Evolutionary conservation across 2,329 filamentous ascomycete genomes (phyloP), one percentile per base, ranked within the genome.

Genomic region (Penicillium italicum): DNA sequence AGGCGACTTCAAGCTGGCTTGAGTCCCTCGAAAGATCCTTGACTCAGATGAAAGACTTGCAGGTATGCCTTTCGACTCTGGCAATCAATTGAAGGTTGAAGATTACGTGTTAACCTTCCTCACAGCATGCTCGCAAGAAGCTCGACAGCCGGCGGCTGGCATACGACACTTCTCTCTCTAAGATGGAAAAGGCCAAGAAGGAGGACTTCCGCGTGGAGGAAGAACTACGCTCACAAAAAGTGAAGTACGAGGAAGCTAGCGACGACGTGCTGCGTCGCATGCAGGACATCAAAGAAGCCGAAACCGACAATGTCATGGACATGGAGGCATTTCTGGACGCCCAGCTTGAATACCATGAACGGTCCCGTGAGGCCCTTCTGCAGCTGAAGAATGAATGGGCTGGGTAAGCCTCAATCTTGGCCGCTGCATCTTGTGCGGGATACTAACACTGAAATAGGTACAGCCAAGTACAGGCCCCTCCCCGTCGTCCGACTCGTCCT

Each of bases 21-120:
- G 91, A 97, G 72, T 91, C 89, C n/a, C 79, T 96, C 22, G 93
- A 97, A 73, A 82, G 91, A 62, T 95, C 89, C 26, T 76, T 96
- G 50, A 87, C 90, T 34, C 94, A 96, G 82, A 93, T 97, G 90
- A 97, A 96, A 73, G 94, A 97, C 70, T 97, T 96, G 67, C 91
- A 97, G 82, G 89, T 93, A 80, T 52, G 82, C 26, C 30, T 12
- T 6, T 24, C 5, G n/a, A 42, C n/a, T 33, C 10, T 14, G 12
- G 5, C 8, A 14, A 30, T 28, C 5, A 7, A 24, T 24, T 8
- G 4, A 20, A 43, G 12, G 10, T 12, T 2, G n/a, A 24, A 22
- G 8, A 12, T 5, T 12, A 14, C 3, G 5, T 28, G 16, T 20
- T 54, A 36, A 38, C 57, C 68, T 58, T 6, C 3, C 46, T 56